These are phyloP conservation scores for Curvularia verruculosa DNA, from an alignment of 2,329 filamentous ascomycete species.

Conservation along the genomic window DNA sequence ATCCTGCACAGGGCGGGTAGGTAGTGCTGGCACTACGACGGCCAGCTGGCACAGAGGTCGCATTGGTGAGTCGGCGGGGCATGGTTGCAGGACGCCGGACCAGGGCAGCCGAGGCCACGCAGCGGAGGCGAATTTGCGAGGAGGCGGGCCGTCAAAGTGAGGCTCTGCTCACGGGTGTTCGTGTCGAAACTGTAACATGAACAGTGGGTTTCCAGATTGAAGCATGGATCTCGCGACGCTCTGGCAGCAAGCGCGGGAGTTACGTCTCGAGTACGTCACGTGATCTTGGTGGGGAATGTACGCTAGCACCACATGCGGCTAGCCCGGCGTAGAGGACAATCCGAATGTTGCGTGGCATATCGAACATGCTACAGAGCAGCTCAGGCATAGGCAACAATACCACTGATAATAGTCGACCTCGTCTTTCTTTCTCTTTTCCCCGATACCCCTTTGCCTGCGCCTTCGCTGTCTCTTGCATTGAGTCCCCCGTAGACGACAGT, in stretches of 20 bases:
- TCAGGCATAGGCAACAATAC: conserved; percentile 37
- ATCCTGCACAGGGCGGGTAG: conserved; percentile 38
- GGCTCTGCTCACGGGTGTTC: conserved; percentile 29
- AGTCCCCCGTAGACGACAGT: conserved; percentile 33
- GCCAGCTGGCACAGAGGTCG: conserved; percentile 40
- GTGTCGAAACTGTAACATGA: conserved; percentile 2
- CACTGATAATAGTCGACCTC: conserved; percentile 25
- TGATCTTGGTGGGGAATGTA: conserved; percentile 14
- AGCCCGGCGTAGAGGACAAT: conserved; percentile 21
- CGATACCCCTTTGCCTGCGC: conserved; percentile 14
- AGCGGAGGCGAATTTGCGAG: conserved; percentile 25
- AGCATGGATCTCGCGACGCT: conserved; percentile 3
- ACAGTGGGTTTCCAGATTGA: conserved; percentile 13
- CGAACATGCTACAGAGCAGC: conserved; percentile 45
- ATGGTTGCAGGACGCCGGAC: conserved; percentile 32
- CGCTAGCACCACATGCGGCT: conserved; percentile 20
- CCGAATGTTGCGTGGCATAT: conserved; percentile 42
- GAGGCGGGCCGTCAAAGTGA: conserved; percentile 27
- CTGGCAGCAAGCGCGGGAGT: conserved; percentile 18
- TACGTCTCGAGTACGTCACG: conserved; percentile 14
- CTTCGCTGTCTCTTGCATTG: conserved; percentile 35
- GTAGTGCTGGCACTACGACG: conserved; percentile 42
- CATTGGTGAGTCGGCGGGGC: conserved; percentile 42
- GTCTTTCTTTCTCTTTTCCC: conserved; percentile 24
- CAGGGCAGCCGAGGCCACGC: conserved; percentile 29